Evolutionary conservation across 1,284 basidiomycete species (phyloP), one percentile per base, ranked within the genome.

Genomic region (Clitocybe nebularis): DNA sequence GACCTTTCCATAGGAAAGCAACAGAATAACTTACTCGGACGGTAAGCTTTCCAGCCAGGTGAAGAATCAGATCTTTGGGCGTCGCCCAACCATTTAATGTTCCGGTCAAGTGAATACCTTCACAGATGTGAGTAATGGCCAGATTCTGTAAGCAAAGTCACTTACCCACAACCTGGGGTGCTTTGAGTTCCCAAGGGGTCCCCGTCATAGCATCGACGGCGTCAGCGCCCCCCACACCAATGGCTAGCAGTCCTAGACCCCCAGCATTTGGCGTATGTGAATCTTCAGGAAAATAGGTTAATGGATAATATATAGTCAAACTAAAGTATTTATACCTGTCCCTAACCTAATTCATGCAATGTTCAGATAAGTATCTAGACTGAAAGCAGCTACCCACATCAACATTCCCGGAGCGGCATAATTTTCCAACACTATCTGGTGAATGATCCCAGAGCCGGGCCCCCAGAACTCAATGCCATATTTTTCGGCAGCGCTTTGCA

Each of bases 261-360:
- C 94, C 93, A 30, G 96, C 96, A 62, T 99, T 99, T 5, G 96
- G 96, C 3, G 96, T 99, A 68, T 99, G 96, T 22, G 92, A 95
- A 67, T 99, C 96, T 79, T 71, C 63, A 43, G 25, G 25, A 30
- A 22, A 34, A 28, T 42, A n/a, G 9, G 54, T 37, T 52, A 33
- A 22, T 22, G 13, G 19, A 30, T n/a, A 11, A n/a, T n/a, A 38
- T n/a, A 11, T 26, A 39, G 36, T 41, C 22, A 39, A 17, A 37
- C 36, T 23, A 14, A 4, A 24, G 21, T 10, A 23, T 19, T 36
- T 56, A 22, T 52, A 85, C 85, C 85, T 56, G 85, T 89, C 39
- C 85, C 86, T 23, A 88, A 64, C 84, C 85, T 88, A 44, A 30
- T 38, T 50, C 11, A 43, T n/a, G n/a, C n/a, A n/a, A 37, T 14